phyloP scores from a whole-genome alignment of 257 asterid species.

The Nicotiana obtusifolia region DNA sequence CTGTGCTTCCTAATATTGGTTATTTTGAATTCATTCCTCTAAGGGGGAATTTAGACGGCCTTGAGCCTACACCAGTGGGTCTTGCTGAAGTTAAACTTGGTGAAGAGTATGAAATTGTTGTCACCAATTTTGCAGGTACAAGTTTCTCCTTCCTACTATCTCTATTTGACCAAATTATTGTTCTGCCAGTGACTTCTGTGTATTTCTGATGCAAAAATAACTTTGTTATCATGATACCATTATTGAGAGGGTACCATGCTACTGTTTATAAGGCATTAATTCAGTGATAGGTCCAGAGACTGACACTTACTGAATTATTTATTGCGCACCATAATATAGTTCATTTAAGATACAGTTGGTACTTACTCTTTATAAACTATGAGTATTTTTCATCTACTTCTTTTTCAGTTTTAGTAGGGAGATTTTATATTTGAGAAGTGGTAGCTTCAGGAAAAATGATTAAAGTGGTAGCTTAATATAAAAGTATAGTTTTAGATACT shows the following conservation, averaged over 20 bases:
- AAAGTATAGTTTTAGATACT: not conserved
- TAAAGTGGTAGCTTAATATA: not conserved
- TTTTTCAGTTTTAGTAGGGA: not conserved
- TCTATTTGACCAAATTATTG: not conserved
- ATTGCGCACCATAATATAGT: not conserved
- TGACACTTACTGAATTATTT: not conserved
- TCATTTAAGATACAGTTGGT: not conserved
- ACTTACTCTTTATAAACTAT: not conserved
- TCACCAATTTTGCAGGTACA: constrained; percentile 81
- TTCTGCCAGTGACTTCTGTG: not conserved
- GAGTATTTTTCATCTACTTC: not conserved
- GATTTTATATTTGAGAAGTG: not conserved
- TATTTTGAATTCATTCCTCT: constrained; percentile 83
- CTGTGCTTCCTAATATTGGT: constrained; percentile 80
- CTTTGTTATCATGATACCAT: not conserved
- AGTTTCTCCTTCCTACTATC: not conserved
- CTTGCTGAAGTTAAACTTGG: constrained; percentile 67
- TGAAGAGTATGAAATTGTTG: constrained; percentile 69
- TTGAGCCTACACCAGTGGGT: constrained; percentile 47
- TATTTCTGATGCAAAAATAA: not conserved
- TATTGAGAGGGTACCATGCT: not conserved
- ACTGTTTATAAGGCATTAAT: not conserved
- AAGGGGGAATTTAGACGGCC: constrained; percentile 21
- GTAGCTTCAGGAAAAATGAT: not conserved
- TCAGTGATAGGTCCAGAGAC: not conserved